A percentile compares a stretch with the other conserved stretches of the same genome.
phyloP scores from a whole-genome alignment of 2,329 filamentous ascomycete species.

The Cercospora brassicicola region DNA sequence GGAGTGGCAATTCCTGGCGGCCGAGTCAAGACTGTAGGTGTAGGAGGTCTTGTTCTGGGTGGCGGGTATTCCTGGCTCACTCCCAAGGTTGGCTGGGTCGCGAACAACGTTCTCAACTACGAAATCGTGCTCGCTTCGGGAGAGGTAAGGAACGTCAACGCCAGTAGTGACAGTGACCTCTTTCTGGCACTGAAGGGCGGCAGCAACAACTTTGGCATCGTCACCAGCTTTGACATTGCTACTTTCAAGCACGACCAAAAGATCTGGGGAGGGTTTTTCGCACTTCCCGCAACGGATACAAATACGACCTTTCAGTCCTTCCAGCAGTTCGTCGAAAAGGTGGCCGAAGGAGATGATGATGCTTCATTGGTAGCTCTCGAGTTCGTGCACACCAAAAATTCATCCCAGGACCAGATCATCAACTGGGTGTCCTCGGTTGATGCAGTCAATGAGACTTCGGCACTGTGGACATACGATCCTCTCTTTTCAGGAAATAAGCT shows the following conservation, averaged over 20 bases:
- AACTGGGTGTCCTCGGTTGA: slow-evolving; percentile 9
- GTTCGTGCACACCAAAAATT: slow-evolving; percentile 2
- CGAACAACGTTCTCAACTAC: slow-evolving; percentile 37
- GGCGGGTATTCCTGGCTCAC: slow-evolving; percentile 52
- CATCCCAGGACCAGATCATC: not conserved
- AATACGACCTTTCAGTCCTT: slow-evolving; percentile 1
- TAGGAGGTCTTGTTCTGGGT: slow-evolving; percentile 50
- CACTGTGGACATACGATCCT: not conserved
- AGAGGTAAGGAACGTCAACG: slow-evolving; percentile 28
- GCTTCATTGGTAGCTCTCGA: slow-evolving; percentile 3
- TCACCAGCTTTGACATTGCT: slow-evolving; percentile 22
- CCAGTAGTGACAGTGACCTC: slow-evolving; percentile 26
- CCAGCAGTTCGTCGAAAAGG: slow-evolving; percentile 1
- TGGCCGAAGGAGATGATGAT: not conserved
- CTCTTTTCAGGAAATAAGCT: not conserved
- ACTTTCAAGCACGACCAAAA: slow-evolving; percentile 22
- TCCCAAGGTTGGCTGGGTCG: slow-evolving; percentile 50
- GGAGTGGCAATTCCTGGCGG: slow-evolving; percentile 7
- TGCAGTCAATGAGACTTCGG: not conserved
- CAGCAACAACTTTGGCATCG: slow-evolving; percentile 28
- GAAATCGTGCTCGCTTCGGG: slow-evolving; percentile 32
- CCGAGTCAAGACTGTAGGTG: slow-evolving; percentile 36
- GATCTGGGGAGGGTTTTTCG: slow-evolving; percentile 28
- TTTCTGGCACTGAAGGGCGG: slow-evolving; percentile 26
- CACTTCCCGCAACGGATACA: slow-evolving; percentile 15